Conservation (phyloP, 306 rosid species). For the Trichosanthes truncata region DNA sequence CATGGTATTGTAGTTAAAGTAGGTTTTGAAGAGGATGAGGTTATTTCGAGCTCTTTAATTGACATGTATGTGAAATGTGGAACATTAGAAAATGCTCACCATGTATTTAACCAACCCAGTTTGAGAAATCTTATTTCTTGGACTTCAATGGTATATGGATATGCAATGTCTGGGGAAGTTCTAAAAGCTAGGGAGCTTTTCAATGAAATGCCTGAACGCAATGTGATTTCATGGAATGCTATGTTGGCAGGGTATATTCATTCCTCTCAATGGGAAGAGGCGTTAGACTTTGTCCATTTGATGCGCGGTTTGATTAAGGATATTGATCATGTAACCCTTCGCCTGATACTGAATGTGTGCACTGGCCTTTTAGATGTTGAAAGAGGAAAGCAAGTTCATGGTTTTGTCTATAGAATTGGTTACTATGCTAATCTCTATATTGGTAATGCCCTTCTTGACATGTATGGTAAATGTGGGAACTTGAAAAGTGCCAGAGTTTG, state of each 20-base stretch:
- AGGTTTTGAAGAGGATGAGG: conserved; percentile 35
- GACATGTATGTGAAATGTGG: conserved; percentile 63
- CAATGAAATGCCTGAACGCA: conserved; percentile 55
- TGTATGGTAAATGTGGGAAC: conserved; percentile 77
- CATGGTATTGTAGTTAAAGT: conserved; percentile 48
- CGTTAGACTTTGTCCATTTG: conserved; percentile 35
- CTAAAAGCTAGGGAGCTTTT: conserved; percentile 45
- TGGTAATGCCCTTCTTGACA: conserved; percentile 66
- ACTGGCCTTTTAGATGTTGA: conserved; percentile 41
- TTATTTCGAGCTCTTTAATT: conserved; percentile 47
- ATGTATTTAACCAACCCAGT: conserved; percentile 39
- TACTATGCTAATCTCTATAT: conserved; percentile 34
- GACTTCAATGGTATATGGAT: conserved; percentile 63
- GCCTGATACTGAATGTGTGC: conserved; percentile 45
- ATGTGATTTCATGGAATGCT: conserved; percentile 74
- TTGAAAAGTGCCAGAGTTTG: conserved; percentile 40
- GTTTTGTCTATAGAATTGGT: conserved; percentile 43
- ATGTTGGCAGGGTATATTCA: conserved; percentile 55
- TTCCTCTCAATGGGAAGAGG: conserved; percentile 38
- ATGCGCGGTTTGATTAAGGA: conserved; percentile 26
- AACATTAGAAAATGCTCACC: conserved; percentile 29
- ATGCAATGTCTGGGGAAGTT: conserved; percentile 45
- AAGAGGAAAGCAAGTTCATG: conserved; percentile 60
- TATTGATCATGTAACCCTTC: conserved; percentile 42
- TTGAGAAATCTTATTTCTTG: conserved; percentile 48